These are phyloP conservation scores for Ogataea hybrid DNA, from an alignment of 1,139 yeast genomes.

Conservation along the genomic window DNA sequence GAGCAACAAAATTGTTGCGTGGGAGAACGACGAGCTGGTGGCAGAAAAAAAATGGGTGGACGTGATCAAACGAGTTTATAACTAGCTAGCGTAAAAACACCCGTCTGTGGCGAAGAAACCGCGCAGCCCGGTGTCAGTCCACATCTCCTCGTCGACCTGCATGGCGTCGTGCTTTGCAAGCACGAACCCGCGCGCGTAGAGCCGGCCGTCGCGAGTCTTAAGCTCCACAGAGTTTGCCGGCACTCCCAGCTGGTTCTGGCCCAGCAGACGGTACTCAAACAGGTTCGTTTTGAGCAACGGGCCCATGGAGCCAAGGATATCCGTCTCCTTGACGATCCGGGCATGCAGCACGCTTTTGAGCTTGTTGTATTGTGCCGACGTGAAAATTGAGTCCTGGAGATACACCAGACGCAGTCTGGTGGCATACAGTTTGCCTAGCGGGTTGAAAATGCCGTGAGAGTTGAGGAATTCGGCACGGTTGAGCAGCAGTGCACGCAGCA, in stretches of 20 bases:
- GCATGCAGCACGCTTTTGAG: conserved; percentile 48
- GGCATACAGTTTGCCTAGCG: conserved; percentile 27
- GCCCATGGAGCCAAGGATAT: conserved; percentile 49
- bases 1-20: conserved; percentile 28
- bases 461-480: conserved; percentile 26
- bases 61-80: conserved; percentile 21
- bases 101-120: conserved; percentile 76
- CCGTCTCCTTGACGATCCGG: conserved; percentile 53
- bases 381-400: conserved; percentile 20
- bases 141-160: conserved; percentile 47
- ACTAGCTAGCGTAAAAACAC: conserved; percentile 49
- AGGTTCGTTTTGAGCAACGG: conserved; percentile 58
- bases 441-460: conserved; percentile 40
- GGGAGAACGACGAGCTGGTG: conserved; percentile 26
- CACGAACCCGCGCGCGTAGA: conserved; percentile 62
- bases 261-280: conserved; percentile 54
- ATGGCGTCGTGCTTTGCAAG: conserved; percentile 48
- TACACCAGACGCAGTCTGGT: conserved; percentile 23
- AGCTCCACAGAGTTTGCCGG: conserved; percentile 51
- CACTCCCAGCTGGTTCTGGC: conserved; percentile 40
- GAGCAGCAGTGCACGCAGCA: conserved; percentile 15
- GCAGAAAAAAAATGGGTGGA: conserved; percentile 31
- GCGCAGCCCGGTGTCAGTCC: conserved; percentile 45
- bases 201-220: conserved; percentile 47
- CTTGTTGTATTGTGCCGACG: conserved; percentile 38